These are phyloP conservation scores for Penicillium janthinellum DNA, from an alignment of 2,329 filamentous ascomycete species.

Conservation along the genomic window DNA sequence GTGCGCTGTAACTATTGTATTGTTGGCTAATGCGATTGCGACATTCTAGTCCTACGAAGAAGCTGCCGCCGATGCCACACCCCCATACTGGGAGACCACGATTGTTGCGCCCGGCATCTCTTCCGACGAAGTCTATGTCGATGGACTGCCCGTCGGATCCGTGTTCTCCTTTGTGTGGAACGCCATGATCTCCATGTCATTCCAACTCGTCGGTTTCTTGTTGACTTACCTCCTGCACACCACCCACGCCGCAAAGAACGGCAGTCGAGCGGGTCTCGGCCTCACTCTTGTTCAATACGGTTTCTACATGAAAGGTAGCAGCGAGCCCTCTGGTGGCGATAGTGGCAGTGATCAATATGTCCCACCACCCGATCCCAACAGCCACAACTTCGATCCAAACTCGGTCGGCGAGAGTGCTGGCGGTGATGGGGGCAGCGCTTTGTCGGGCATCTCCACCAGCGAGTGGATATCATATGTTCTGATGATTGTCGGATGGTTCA, in stretches of 20 bases:
- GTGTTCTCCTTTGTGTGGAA: conserved; percentile 77
- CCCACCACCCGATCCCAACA: conserved; percentile 81
- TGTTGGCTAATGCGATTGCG: not conserved
- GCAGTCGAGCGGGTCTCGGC: conserved; percentile 88
- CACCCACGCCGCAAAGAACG: conserved; percentile 96
- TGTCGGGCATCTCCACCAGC: conserved; percentile 65
- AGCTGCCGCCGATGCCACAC: conserved; percentile 91
- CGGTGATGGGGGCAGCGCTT: conserved; percentile 42
- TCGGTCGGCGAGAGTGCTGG: conserved; percentile 56
- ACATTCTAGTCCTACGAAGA: conserved; percentile 84
- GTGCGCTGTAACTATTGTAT: not conserved
- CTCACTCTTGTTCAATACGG: conserved; percentile 96
- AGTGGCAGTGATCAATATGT: conserved; percentile 50
- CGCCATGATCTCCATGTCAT: conserved; percentile 95
- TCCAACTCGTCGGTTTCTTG: conserved; percentile 94
- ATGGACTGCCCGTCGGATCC: conserved; percentile 87
- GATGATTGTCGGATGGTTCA: conserved; percentile 98
- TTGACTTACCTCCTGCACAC: conserved; percentile 98
- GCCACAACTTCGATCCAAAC: conserved; percentile 81
- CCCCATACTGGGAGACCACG: conserved; percentile 98
- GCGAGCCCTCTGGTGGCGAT: conserved; percentile 43
- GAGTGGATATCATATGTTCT: conserved; percentile 91
- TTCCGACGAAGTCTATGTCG: conserved; percentile 94
- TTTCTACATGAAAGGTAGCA: conserved; percentile 82
- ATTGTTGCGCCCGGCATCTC: conserved; percentile 90